A percentile compares a stretch with the other conserved stretches of the same genome.
These are phyloP conservation scores for Sphenostylis stenocarpa DNA, from an alignment of 306 rosid genomes.

Conservation along the genomic window DNA sequence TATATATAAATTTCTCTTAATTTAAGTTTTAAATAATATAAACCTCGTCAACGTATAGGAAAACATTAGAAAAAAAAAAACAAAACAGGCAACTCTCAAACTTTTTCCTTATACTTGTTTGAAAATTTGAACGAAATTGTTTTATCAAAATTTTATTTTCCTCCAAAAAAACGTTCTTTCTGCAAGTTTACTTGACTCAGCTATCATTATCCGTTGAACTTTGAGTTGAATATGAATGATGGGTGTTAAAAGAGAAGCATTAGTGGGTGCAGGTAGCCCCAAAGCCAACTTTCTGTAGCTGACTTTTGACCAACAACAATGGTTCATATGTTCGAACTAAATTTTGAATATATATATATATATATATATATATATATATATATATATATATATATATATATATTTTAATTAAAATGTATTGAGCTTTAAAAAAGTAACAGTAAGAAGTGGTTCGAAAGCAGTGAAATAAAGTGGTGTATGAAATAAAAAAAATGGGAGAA, in stretches of 20 bases:
- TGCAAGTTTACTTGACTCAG: background rate
- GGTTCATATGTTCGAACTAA: background rate
- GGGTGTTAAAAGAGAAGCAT: conserved; percentile 36
- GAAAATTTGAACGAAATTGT: too few relatives aligned
- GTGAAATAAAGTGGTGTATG: background rate
- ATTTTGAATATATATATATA: too few relatives aligned
- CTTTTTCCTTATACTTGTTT: conserved; percentile 37
- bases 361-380: too few relatives aligned
- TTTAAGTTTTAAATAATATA: too few relatives aligned
- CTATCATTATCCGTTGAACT: conserved; percentile 8
- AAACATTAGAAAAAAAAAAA: too few relatives aligned
- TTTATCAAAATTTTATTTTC: background rate
- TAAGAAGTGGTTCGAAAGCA: background rate
- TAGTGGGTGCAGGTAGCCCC: conserved; percentile 45
- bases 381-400: too few relatives aligned
- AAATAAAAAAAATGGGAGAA: background rate
- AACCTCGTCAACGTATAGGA: too few relatives aligned
- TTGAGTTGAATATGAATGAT: conserved; percentile 23
- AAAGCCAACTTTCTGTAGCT: conserved; percentile 33
- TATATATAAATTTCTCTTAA: too few relatives aligned
- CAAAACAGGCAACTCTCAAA: conserved; percentile 38
- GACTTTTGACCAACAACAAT: conserved; percentile 39
- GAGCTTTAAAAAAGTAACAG: background rate
- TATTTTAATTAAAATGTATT: too few relatives aligned
- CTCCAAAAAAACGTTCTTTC: background rate